Percentiles rank a stretch among this genome's conserved stretches.
These are phyloP conservation scores for Fomes fomentarius DNA, from an alignment of 1,284 basidiomycete species.

Conservation along the genomic window DNA sequence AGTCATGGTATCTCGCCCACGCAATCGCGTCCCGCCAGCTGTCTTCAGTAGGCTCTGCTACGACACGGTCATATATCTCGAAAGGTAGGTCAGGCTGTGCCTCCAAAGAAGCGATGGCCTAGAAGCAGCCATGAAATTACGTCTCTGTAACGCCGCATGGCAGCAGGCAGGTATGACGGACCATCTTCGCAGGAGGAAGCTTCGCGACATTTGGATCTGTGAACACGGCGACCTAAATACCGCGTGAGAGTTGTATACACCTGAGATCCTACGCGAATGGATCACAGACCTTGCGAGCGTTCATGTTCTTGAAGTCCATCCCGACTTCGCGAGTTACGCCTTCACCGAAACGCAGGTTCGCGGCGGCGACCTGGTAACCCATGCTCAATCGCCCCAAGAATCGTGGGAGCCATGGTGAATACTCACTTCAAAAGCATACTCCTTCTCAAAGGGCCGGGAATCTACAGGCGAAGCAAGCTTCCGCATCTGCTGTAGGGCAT, in stretches of 20 bases:
- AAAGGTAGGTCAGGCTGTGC: conserved; percentile 75
- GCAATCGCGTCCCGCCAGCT: conserved; percentile 87
- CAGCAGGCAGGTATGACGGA: conserved; percentile 42
- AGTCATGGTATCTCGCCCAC: conserved; percentile 86
- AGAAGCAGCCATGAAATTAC: background rate
- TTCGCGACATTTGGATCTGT: conserved; percentile 88
- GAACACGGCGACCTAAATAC: conserved; percentile 84
- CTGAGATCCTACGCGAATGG: conserved; percentile 10
- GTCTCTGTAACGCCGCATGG: background rate
- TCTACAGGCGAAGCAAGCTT: conserved; percentile 87
- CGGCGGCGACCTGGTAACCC: conserved; percentile 77
- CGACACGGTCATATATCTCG: conserved; percentile 84
- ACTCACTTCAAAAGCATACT: conserved; percentile 94
- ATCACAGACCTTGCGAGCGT: conserved; percentile 68
- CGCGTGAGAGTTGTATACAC: conserved; percentile 21
- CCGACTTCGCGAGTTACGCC: conserved; percentile 92
- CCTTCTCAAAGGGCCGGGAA: conserved; percentile 63
- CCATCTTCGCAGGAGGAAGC: conserved; percentile 82
- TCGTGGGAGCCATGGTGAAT: background rate
- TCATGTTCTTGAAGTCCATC: conserved; percentile 93
- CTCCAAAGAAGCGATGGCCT: conserved; percentile 83
- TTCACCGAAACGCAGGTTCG: conserved; percentile 88
- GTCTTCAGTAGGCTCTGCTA: conserved; percentile 92
- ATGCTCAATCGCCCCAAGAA: background rate
- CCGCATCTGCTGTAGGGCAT: conserved; percentile 64